phyloP scores from a whole-genome alignment of 805 yeast genomes.

The Metschnikowia continentalis region DNA sequence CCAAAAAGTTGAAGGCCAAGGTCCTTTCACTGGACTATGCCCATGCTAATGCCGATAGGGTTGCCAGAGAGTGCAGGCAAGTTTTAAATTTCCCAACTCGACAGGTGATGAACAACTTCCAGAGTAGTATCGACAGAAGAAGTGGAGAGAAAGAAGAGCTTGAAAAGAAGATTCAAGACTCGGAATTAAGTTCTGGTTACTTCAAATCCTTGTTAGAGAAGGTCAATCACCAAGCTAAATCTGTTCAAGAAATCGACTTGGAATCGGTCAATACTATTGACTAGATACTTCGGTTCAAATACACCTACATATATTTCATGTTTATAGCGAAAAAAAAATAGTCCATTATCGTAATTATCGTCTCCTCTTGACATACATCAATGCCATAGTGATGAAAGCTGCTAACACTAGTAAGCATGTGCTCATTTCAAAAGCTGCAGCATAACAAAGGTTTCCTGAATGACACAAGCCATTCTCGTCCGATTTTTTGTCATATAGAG shows the following conservation, averaged over 20 bases:
- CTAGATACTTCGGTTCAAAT: constrained; percentile 14
- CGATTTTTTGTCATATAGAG: constrained; percentile 45
- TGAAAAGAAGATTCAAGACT: constrained; percentile 47
- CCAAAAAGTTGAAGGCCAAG: constrained; percentile 61
- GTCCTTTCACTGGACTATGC: constrained; percentile 70
- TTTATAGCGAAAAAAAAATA: constrained; percentile 17
- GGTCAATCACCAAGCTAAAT: constrained; percentile 38
- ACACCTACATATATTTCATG: constrained; percentile 25
- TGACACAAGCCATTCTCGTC: constrained; percentile 38
- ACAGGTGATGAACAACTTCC: constrained; percentile 71
- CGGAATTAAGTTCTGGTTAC: constrained; percentile 52
- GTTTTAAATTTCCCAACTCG: constrained; percentile 79
- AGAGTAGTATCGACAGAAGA: constrained; percentile 59
- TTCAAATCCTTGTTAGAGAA: constrained; percentile 48
- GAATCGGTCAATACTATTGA: constrained; percentile 41
- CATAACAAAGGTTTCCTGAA: constrained; percentile 36
- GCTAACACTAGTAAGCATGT: constrained; percentile 26
- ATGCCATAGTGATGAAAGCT: constrained; percentile 18
- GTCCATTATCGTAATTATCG: not conserved
- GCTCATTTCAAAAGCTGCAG: constrained; percentile 33
- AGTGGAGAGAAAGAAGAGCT: constrained; percentile 54
- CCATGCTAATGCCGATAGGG: constrained; percentile 70
- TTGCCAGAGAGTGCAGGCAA: constrained; percentile 75
- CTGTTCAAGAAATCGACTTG: constrained; percentile 42
- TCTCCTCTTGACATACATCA: constrained; percentile 27